Conservation (phyloP, 2,329 filamentous ascomycete species). For the Calonectria henricotiae region DNA sequence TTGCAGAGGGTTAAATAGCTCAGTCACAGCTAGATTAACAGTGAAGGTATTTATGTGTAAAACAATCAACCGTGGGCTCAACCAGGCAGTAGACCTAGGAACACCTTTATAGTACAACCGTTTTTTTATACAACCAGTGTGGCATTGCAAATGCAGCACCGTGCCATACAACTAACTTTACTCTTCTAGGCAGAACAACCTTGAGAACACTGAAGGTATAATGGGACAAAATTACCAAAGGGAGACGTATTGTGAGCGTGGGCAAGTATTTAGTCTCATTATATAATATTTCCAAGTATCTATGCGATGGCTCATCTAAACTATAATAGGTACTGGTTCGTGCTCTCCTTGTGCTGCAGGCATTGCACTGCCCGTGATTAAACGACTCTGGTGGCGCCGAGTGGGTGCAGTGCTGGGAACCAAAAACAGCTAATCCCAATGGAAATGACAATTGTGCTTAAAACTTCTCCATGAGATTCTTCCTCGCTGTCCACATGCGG, state of each 20-base stretch:
- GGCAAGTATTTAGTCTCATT: background rate
- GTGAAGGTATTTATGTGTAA: too few relatives aligned
- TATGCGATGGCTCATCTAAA: background rate
- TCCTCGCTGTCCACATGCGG: slow-evolving; percentile 97
- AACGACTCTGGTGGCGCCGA: background rate
- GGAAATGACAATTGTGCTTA: slow-evolving; percentile 43
- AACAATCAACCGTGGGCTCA: too few relatives aligned
- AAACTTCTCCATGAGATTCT: slow-evolving; percentile 87
- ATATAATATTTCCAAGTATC: background rate
- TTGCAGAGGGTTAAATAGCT: too few relatives aligned
- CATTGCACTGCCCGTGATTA: background rate
- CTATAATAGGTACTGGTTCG: background rate
- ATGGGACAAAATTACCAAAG: background rate
- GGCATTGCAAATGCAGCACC: too few relatives aligned
- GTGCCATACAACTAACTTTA: too few relatives aligned
- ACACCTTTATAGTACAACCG: too few relatives aligned
- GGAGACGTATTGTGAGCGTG: background rate
- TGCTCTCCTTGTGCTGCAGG: background rate
- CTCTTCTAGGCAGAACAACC: too few relatives aligned
- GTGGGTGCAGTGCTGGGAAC: too few relatives aligned
- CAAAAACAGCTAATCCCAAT: background rate
- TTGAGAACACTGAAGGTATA: too few relatives aligned
- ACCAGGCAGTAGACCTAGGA: too few relatives aligned
- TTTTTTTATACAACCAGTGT: too few relatives aligned
- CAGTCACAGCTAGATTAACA: too few relatives aligned